phyloP scores from a whole-genome alignment of 176 grass and related monocot genomes.

The Eremochloa ophiuroides region DNA sequence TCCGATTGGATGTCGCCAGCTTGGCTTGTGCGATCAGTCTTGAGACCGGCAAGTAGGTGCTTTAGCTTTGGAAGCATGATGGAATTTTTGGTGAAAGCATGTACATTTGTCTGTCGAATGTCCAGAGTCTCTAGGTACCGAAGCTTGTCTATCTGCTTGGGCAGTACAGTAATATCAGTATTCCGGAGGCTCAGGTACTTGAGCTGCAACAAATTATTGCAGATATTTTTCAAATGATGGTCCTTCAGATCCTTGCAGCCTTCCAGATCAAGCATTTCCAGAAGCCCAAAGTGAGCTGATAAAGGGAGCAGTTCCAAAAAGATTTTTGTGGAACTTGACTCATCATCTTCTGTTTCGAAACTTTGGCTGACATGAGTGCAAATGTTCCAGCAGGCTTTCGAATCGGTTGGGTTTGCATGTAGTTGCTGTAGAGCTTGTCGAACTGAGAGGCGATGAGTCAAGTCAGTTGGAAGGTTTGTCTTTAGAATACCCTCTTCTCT shows the following conservation, averaged over 20 bases:
- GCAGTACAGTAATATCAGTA: background rate
- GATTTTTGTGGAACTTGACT: background rate
- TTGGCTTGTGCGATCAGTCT: background rate
- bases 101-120: background rate
- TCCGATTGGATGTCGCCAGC: no score
- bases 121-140: background rate
- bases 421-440: no score
- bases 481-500: no score
- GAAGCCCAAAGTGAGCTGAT: background rate
- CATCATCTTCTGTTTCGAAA: background rate
- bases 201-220: background rate
- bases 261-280: constrained; percentile 12
- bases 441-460: background rate
- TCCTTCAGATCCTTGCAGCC: background rate
- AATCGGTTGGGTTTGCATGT: no score
- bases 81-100: background rate
- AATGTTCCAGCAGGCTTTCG: background rate
- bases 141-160: constrained; percentile 11
- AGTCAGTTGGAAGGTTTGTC: background rate
- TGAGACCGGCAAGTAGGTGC: background rate
- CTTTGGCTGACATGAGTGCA: background rate
- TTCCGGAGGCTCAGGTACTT: constrained; percentile 2
- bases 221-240: background rate
- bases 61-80: background rate
- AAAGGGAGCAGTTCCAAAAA: background rate